Base-by-base conservation (phyloP, 768 basidiomycete genomes). In the Phanerochaete carnosa region DNA sequence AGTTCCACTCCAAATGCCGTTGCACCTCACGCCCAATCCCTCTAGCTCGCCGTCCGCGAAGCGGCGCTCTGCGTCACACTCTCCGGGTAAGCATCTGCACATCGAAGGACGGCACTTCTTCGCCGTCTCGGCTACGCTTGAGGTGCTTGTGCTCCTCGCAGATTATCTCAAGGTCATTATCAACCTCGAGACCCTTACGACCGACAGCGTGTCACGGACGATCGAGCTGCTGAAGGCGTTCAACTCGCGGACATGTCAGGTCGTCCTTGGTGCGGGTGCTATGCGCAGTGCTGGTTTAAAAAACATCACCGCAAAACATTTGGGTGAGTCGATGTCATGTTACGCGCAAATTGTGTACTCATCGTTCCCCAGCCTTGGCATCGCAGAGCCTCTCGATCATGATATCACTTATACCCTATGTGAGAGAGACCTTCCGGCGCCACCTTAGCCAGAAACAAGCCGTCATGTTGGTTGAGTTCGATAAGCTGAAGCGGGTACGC, bases 171-270 rank as follows among this genome's bases (percentile, higher is more conserved):
- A 85, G 63, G 81, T 98, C 45, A 86, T 98, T 52, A 81, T 95
- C 63, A 98, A 96, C 70, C 76, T 98, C 62, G 83, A 90, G 35
- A 84, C 92, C 73, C 80, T 99, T 54, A 95, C 93, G 51, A 97
- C 92, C 60, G 96, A 99, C 69, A 87, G 89, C n/a, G 96, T 98
- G 92, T 85, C 87, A 62, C 85, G 93, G 35, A 82, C 95, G 26
- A 92, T 98, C 64, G 97, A 99, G 73, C 95, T 95, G 70, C 78
- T 99, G 61, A 98, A 98, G 76, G 89, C 95, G 28, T 98, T 96
- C 79, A 99, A 99, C 73, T 98, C 96, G 30, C 80, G 97, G 66
- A 96, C 94, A 1, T 99, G 97, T 74, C 97, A 98, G 72, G 95
- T 98, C 47, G 97, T 99, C 0, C 80, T 99, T 9, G 97, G 97